These are phyloP conservation scores for Macadamia integrifolia DNA, from an alignment of 164 flowering plant genomes.

Conservation along the genomic window DNA sequence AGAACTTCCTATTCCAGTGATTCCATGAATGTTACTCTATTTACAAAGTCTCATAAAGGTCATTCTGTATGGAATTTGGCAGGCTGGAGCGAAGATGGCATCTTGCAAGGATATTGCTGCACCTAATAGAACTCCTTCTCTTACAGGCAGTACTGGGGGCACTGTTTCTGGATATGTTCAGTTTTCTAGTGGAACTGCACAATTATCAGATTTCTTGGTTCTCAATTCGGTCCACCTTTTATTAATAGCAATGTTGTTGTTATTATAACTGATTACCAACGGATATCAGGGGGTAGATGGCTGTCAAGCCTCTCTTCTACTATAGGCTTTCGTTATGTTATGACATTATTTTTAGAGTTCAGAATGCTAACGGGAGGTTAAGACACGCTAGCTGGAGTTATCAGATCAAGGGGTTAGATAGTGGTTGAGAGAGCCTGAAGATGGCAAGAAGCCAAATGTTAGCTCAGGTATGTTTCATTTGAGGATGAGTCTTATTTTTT, in stretches of 20 bases:
- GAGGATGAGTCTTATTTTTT: background rate
- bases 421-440: slow-evolving; percentile 10
- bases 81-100: slow-evolving; percentile 79
- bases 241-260: slow-evolving; percentile 8
- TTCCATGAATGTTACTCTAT: background rate
- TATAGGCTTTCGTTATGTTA: slow-evolving; percentile 11
- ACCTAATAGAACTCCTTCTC: slow-evolving; percentile 29
- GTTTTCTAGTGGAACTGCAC: slow-evolving; percentile 41
- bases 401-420: slow-evolving; percentile 7
- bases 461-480: slow-evolving; percentile 23
- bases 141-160: slow-evolving; percentile 27
- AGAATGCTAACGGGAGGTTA: slow-evolving; percentile 13
- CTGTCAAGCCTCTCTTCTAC: slow-evolving; percentile 8
- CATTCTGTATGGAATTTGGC: slow-evolving; percentile 23
- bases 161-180: slow-evolving; percentile 79
- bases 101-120: slow-evolving; percentile 54
- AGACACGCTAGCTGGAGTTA: slow-evolving; percentile 19
- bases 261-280: slow-evolving; percentile 9
- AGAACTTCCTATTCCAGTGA: background rate
- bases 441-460: background rate
- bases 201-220: slow-evolving; percentile 19
- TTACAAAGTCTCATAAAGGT: background rate
- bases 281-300: background rate
- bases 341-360: slow-evolving; percentile 12
- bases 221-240: slow-evolving; percentile 20